Percentiles rank a stretch among this genome's conserved stretches.
These are phyloP conservation scores for Backusella psychrophila DNA, from an alignment of 192 early-diverging fungal species.

Conservation along the genomic window DNA sequence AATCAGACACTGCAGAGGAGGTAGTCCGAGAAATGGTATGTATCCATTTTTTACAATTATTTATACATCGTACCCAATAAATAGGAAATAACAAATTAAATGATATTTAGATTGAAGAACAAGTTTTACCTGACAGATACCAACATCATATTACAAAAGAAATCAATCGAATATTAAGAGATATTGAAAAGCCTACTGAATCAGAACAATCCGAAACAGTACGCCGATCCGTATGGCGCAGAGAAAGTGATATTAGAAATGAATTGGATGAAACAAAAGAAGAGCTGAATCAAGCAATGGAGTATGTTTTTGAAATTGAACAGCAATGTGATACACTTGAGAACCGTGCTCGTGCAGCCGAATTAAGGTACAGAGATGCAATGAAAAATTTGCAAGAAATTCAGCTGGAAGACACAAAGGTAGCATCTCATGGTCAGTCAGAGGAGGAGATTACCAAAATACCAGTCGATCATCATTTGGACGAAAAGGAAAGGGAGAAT, in stretches of 20 bases:
- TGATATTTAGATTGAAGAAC: conserved; percentile 66
- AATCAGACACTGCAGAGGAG: conserved; percentile 68
- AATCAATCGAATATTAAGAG: conserved; percentile 79
- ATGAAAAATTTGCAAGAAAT: conserved; percentile 13
- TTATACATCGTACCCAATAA: not conserved
- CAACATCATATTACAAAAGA: conserved; percentile 77
- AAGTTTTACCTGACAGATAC: conserved; percentile 70
- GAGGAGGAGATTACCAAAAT: not conserved
- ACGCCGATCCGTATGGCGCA: conserved; percentile 32
- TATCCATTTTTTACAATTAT: not conserved
- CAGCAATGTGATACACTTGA: conserved; percentile 25
- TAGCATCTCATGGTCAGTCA: not conserved
- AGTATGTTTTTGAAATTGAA: conserved; percentile 28
- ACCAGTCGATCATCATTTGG: not conserved
- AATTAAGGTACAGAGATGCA: conserved; percentile 24
- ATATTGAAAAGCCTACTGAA: conserved; percentile 50
- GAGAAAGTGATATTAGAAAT: conserved; percentile 39
- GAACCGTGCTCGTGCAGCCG: conserved; percentile 12
- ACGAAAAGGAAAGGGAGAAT: not conserved
- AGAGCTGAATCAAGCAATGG: conserved; percentile 23
- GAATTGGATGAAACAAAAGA: conserved; percentile 30
- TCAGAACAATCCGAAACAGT: conserved; percentile 29
- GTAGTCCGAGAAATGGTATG: conserved; percentile 69
- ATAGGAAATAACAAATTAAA: too few relatives aligned
- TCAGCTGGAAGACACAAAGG: not conserved